Conservation (phyloP, 768 basidiomycete species). For the Tephrocybe sp. region DNA sequence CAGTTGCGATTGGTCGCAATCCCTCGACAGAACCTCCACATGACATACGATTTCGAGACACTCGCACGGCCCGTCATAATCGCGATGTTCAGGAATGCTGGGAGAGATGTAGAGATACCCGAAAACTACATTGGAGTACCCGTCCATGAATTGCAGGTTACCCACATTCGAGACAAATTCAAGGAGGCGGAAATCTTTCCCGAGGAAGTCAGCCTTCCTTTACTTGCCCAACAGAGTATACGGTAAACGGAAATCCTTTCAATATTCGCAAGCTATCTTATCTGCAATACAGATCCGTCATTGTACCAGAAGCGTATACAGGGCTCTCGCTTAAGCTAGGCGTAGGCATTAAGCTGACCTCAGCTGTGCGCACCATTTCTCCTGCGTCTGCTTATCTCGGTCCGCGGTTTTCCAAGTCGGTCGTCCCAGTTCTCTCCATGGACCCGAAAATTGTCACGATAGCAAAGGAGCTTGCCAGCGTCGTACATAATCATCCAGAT, state of each 20-base stretch:
- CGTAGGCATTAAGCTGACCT: slow-evolving; percentile 57
- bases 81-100: slow-evolving; percentile 37
- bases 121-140: slow-evolving; percentile 44
- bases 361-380: slow-evolving; percentile 59
- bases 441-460: slow-evolving; percentile 51
- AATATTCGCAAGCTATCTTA: background rate
- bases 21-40: slow-evolving; percentile 39
- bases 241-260: slow-evolving; percentile 35
- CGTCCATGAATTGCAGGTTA: slow-evolving; percentile 54
- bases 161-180: slow-evolving; percentile 52
- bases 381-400: slow-evolving; percentile 57
- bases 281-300: slow-evolving; percentile 42
- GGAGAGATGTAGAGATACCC: slow-evolving; percentile 30
- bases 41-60: slow-evolving; percentile 53
- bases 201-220: slow-evolving; percentile 38
- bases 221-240: slow-evolving; percentile 55
- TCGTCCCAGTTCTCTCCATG: slow-evolving; percentile 49
- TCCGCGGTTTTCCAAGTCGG: slow-evolving; percentile 52
- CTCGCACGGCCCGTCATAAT: slow-evolving; percentile 40
- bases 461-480: slow-evolving; percentile 55
- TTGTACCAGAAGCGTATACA: slow-evolving; percentile 45
- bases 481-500: slow-evolving; percentile 46
- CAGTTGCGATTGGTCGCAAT: slow-evolving; percentile 48
- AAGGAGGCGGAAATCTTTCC: slow-evolving; percentile 43
- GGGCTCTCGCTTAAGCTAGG: slow-evolving; percentile 54